Evolutionary conservation across 2,329 filamentous ascomycete species (phyloP).

Genomic region (Fusarium bactridioides): DNA sequence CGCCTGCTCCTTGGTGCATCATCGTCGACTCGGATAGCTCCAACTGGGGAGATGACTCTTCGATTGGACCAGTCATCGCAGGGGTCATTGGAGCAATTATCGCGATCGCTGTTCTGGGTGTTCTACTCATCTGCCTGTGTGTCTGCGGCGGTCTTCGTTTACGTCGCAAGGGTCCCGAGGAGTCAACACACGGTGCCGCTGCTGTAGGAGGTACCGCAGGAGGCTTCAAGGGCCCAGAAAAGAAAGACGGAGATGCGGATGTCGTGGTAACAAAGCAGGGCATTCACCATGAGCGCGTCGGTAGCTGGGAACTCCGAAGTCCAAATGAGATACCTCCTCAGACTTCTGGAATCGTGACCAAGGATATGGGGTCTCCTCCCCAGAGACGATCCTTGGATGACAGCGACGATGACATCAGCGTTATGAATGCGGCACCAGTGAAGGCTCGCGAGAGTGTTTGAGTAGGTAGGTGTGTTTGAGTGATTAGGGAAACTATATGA

Average conservation of each 20-base stretch:
- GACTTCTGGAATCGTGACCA: conserved; percentile 36
- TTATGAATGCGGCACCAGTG: conserved; percentile 49
- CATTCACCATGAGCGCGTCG: conserved; percentile 54
- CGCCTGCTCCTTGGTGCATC: conserved; percentile 50
- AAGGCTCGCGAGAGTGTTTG: conserved; percentile 51
- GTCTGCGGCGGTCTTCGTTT: conserved; percentile 47
- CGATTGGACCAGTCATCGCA: conserved; percentile 50
- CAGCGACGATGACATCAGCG: conserved; percentile 47
- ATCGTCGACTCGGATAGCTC: not conserved
- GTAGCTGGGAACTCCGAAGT: conserved; percentile 58
- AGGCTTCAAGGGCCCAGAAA: conserved; percentile 57
- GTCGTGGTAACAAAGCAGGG: conserved; percentile 51
- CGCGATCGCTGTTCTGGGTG: conserved; percentile 47
- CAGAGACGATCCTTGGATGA: conserved; percentile 36
- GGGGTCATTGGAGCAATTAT: conserved; percentile 57
- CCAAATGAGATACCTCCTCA: conserved; percentile 18
- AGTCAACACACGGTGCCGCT: not conserved
- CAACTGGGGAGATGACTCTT: not conserved
- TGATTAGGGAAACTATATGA: not conserved
- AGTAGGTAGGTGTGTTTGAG: not conserved
- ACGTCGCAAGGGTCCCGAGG: conserved; percentile 20
- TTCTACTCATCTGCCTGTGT: conserved; percentile 45
- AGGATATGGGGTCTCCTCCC: conserved; percentile 31
- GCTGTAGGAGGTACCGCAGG: conserved; percentile 44
- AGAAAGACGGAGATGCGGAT: conserved; percentile 55